Base-by-base conservation (phyloP, 352 stramenopile species). In the Phytopythium oedochilum region DNA sequence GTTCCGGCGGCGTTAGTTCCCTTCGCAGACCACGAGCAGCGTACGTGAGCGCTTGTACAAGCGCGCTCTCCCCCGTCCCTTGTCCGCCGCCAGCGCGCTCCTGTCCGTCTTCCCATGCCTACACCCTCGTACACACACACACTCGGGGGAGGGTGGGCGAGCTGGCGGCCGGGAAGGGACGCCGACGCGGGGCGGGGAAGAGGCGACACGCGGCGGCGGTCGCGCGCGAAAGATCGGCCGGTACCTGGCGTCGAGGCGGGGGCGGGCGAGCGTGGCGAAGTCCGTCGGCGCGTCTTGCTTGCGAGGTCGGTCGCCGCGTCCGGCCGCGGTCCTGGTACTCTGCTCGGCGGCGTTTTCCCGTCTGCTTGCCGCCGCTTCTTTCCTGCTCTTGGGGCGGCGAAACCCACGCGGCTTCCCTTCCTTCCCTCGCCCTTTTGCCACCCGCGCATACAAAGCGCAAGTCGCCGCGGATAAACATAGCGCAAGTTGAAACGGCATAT, bases 341-440 rank as follows among this genome's bases (percentile, higher is more conserved):
- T 26, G 18, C 46, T 28, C 46, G 46, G 46, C 46, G 46, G 46
- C 46, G 46, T 52, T 52, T 52, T 52, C 20, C 46, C 46, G 46
- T 52, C 46, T 52, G 46, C 45, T 38, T 52, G 46, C 45, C 26
- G 28, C 44, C 25, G 14, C 44, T 51, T 36, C 25, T 38, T 25
- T 39, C 31, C 28, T 26, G 9, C 25, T 25, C 22, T 48, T 11
- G 18, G 15, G 28, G 18, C 46, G 46, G 18, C 15, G 46, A 52
- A 52, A 52, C 46, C 46, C 28, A 52, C 46, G 46, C 22, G 22
- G 15, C 22, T 15, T 2, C 38, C 20, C 26, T 44, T 26, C 38
- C 38, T 44, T 22, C 7, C 18, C 15, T 23, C n/a, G 34, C 34
- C 14, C 39, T 44, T 44, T 44, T 6, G 12, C 9, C 34, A 15